Conservation (phyloP, 352 stramenopile genomes). For the Globisporangium acanthophoron region DNA sequence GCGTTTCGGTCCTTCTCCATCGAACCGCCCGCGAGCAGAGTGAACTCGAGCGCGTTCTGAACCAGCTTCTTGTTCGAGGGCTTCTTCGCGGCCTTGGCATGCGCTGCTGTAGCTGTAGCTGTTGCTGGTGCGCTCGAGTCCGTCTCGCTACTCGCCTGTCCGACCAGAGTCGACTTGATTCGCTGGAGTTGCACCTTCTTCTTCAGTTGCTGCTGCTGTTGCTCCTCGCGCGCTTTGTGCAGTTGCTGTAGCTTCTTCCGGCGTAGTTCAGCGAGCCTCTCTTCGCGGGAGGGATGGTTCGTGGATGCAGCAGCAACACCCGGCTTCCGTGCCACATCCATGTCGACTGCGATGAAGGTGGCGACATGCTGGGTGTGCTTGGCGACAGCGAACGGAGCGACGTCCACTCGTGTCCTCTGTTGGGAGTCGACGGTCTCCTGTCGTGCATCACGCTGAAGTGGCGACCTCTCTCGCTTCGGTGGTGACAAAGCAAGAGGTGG, state of each 20-base stretch:
- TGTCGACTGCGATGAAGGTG: constrained; percentile 16
- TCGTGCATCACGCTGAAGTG: not conserved
- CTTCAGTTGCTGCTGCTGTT: constrained; percentile 23
- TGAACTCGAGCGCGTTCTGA: constrained; percentile 80
- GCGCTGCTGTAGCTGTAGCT: not conserved
- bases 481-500: not conserved
- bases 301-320: not conserved
- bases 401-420: not conserved
- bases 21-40: constrained; percentile 53
- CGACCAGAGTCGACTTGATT: not conserved
- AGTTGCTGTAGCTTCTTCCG: constrained; percentile 64
- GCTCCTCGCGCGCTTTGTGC: constrained; percentile 33
- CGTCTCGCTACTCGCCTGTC: not conserved
- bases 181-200: constrained; percentile 11
- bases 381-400: not conserved
- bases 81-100: constrained; percentile 18
- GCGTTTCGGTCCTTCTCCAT: constrained; percentile 48
- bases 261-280: constrained; percentile 36
- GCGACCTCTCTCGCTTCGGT: no score
- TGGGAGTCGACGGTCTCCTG: not conserved
- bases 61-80: constrained; percentile 68
- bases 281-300: constrained; percentile 1
- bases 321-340: not conserved
- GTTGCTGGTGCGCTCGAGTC: not conserved
- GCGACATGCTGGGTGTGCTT: constrained; percentile 8